phyloP scores from a whole-genome alignment of 2,329 filamentous ascomycete species.

The Pseudodiploospora longispora region DNA sequence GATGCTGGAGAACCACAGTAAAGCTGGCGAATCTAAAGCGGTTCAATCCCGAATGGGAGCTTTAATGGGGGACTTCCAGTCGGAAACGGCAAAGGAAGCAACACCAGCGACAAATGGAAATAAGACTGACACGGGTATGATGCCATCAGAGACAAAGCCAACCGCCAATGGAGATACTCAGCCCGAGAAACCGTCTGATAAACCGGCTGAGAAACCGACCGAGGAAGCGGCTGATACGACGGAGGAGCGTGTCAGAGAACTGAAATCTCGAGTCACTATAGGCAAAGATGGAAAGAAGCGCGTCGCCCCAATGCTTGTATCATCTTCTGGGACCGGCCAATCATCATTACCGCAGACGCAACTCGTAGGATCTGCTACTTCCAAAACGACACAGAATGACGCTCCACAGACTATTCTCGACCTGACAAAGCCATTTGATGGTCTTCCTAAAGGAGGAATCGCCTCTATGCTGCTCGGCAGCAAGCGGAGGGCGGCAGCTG shows the following conservation, averaged over 20 bases:
- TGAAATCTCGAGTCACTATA: constrained; percentile 89
- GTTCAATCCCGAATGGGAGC: constrained; percentile 96
- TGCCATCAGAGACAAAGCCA: constrained; percentile 23
- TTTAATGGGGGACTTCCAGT: constrained; percentile 79
- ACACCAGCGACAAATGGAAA: constrained; percentile 38
- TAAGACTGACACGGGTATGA: constrained; percentile 8
- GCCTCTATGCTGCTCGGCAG: constrained; percentile 83
- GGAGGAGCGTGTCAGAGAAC: constrained; percentile 44
- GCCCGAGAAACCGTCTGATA: constrained; percentile 21
- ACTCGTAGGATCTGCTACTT: constrained; percentile 67
- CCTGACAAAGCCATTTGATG: constrained; percentile 88
- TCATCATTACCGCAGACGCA: constrained; percentile 86
- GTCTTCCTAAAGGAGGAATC: constrained; percentile 81
- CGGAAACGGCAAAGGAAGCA: constrained; percentile 45
- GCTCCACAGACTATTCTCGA: constrained; percentile 77
- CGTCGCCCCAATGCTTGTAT: constrained; percentile 84
- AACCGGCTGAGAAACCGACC: constrained; percentile 19
- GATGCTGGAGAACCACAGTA: constrained; percentile 82
- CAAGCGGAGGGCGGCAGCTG: constrained; percentile 70
- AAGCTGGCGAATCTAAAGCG: constrained; percentile 79
- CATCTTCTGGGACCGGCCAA: constrained; percentile 76
- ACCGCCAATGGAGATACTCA: constrained; percentile 31
- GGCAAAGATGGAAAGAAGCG: constrained; percentile 97
- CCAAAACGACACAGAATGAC: constrained; percentile 57
- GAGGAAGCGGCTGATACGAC: constrained; percentile 46